A percentile compares a stretch with the other conserved stretches of the same genome.
These are phyloP conservation scores for Nicotiana obtusifolia DNA, from an alignment of 257 asterid genomes.

Conservation along the genomic window DNA sequence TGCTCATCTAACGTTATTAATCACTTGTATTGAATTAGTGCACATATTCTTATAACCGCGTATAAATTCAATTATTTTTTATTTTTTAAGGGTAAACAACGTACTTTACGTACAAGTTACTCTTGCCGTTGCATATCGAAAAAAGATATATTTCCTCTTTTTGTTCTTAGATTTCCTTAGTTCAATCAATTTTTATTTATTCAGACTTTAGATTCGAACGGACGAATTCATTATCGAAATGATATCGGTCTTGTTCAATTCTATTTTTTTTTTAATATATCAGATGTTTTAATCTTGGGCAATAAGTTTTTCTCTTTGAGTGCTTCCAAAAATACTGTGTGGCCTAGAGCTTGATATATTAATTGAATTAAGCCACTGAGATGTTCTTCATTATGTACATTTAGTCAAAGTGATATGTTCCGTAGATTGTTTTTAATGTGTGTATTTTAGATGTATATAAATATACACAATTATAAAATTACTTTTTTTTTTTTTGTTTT, in stretches of 20 bases:
- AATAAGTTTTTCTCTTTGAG: neutral
- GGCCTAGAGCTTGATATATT: neutral
- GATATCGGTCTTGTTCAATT: neutral
- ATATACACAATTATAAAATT: no score
- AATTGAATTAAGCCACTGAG: neutral
- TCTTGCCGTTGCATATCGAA: neutral
- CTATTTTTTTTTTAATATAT: neutral
- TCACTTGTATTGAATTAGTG: no score
- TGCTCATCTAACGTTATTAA: no score
- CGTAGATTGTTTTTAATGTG: no score
- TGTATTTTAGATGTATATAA: no score
- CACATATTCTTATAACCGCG: no score
- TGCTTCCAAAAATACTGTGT: neutral
- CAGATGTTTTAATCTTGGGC: neutral
- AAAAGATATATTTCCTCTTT: neutral
- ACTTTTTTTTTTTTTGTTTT: no score
- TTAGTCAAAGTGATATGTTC: no score
- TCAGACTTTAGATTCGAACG: neutral
- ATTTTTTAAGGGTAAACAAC: no score
- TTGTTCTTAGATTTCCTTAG: neutral
- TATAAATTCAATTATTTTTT: no score
- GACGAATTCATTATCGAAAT: neutral
- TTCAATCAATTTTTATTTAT: neutral
- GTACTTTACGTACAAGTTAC: conserved; percentile 1
- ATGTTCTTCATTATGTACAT: neutral